Evolutionary conservation across 1,284 basidiomycete species (phyloP).

Genomic region (Moesziomyces sp.): DNA sequence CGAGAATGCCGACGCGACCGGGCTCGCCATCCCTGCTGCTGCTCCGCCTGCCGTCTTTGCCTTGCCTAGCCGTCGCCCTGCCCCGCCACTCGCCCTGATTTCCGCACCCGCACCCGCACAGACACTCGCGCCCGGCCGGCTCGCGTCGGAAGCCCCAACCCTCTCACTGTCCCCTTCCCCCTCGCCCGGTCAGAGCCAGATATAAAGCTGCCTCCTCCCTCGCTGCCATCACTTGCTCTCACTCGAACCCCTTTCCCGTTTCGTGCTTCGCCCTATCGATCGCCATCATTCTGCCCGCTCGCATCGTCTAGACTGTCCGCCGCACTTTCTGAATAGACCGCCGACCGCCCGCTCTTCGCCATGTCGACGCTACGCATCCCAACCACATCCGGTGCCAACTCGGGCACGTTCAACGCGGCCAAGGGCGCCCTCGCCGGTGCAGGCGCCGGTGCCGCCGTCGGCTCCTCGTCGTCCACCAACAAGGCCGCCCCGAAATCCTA

Average conservation of each 20-base stretch:
- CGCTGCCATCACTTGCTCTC: neutral
- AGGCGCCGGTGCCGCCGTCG: slow-evolving; percentile 29
- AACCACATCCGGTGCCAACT: slow-evolving; percentile 22
- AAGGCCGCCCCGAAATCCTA: slow-evolving; percentile 46
- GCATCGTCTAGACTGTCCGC: neutral
- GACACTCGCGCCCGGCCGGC: too few species aligned
- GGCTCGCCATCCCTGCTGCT: neutral
- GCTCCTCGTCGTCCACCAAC: slow-evolving; percentile 13
- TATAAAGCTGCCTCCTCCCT: neutral
- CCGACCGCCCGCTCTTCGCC: neutral
- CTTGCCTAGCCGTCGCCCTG: neutral
- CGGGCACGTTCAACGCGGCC: slow-evolving; percentile 40
- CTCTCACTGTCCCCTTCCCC: neutral
- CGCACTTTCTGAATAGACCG: neutral
- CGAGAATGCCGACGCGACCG: slow-evolving; percentile 18
- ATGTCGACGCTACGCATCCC: slow-evolving; percentile 40
- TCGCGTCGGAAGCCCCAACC: too few species aligned
- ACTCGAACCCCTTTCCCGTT: neutral
- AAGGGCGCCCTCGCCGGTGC: slow-evolving; percentile 47
- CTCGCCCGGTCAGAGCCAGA: neutral
- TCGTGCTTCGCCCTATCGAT: too few species aligned
- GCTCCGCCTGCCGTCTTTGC: neutral
- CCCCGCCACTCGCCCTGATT: neutral
- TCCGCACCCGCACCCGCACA: too few species aligned
- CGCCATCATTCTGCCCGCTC: too few species aligned